Evolutionary conservation across 2,329 filamentous ascomycete species (phyloP).

Genomic region (Fusarium nanum): DNA sequence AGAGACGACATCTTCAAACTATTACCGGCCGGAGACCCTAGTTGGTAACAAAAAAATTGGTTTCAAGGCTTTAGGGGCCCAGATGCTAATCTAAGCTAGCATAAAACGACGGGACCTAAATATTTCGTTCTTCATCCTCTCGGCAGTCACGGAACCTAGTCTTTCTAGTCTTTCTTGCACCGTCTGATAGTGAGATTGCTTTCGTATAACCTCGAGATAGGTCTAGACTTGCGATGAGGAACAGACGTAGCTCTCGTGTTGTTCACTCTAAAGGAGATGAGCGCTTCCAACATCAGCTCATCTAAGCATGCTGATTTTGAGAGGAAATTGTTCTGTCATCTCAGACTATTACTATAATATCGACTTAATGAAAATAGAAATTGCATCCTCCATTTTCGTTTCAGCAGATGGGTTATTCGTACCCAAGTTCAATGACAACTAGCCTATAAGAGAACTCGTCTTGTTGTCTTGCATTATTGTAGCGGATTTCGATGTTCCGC

Average conservation of each 20-base stretch:
- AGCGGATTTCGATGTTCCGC: no score
- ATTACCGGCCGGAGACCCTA: no score
- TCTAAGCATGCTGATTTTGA: not conserved
- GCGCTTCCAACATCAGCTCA: not conserved
- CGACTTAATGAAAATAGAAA: not conserved
- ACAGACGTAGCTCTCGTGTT: not conserved
- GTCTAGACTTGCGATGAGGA: not conserved
- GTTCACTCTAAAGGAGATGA: not conserved
- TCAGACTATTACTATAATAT: not conserved
- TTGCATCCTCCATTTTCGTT: not conserved
- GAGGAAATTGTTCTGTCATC: not conserved
- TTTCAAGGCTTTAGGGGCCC: no score
- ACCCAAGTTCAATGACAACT: not conserved
- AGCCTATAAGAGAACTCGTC: not conserved
- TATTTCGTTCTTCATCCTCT: not conserved
- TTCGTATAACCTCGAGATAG: not conserved
- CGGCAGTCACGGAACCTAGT: not conserved
- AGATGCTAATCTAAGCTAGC: not conserved
- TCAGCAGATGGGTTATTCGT: not conserved
- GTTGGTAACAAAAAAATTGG: no score
- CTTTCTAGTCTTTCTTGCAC: accelerated
- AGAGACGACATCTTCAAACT: not conserved
- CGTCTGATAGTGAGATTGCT: not conserved
- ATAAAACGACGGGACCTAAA: not conserved
- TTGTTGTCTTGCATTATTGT: no score